Evolutionary conservation across 2,329 filamentous ascomycete species (phyloP).

Genomic region (Arthrobotrys pseudoclavata): DNA sequence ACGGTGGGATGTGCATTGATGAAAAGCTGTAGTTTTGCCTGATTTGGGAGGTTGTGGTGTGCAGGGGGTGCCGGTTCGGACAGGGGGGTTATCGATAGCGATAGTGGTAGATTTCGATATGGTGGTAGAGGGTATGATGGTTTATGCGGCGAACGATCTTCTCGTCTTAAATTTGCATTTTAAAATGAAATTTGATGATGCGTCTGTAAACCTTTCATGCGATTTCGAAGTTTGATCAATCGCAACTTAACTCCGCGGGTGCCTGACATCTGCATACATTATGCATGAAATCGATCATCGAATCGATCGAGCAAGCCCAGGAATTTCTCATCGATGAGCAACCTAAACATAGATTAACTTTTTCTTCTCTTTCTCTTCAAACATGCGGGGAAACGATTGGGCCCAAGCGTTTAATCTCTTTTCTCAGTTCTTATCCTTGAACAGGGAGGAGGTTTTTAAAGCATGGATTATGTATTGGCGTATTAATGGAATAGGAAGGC

Average conservation of each 20-base stretch:
- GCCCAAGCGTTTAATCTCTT: no score
- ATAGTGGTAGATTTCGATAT: no score
- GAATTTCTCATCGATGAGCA: neutral
- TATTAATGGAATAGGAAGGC: constrained; percentile 8
- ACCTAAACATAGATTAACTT: constrained; percentile 7
- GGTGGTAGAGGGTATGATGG: neutral
- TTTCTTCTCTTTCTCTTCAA: neutral
- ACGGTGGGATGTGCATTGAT: neutral
- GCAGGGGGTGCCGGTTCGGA: neutral
- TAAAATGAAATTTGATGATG: no score
- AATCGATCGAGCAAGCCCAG: no score
- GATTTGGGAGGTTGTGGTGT: neutral
- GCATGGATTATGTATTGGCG: neutral
- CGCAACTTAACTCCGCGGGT: no score
- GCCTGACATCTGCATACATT: no score
- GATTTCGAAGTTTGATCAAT: no score
- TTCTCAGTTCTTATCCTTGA: neutral
- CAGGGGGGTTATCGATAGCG: constrained; percentile 4
- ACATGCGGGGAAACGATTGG: neutral
- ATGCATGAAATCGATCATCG: no score
- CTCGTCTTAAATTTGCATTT: no score
- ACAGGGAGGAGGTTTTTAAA: constrained; percentile 13
- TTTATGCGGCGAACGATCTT: no score
- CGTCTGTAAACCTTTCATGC: no score
- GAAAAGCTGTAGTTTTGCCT: neutral